Conservation (phyloP, 1,284 basidiomycete species). For the Ceratobasidium sp. region DNA sequence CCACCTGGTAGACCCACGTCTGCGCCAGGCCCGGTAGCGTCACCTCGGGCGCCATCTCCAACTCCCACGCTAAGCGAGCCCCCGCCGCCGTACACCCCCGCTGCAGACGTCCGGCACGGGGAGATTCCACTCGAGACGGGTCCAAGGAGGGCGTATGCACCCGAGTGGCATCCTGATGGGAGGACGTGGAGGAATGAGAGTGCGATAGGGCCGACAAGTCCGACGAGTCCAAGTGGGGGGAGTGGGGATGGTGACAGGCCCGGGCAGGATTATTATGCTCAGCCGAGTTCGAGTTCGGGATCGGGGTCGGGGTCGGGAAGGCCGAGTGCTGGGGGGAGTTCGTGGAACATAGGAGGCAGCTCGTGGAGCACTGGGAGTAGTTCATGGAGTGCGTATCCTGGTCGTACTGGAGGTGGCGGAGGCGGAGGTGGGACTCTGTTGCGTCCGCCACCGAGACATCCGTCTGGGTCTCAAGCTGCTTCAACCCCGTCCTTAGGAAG, state of each 20-base stretch:
- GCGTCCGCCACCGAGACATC: slow-evolving; percentile 43
- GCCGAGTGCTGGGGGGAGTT: not conserved
- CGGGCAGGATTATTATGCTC: not conserved
- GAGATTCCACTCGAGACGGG: slow-evolving; percentile 74
- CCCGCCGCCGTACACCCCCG: slow-evolving; percentile 76
- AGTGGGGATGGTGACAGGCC: not conserved
- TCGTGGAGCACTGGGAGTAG: not conserved
- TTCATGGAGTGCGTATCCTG: slow-evolving; percentile 39
- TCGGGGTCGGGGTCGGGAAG: not conserved
- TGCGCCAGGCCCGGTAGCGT: not conserved
- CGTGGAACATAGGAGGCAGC: not conserved
- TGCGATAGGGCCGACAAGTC: not conserved
- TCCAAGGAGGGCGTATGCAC: slow-evolving; percentile 67
- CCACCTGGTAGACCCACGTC: slow-evolving; percentile 24
- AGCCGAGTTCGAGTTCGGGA: not conserved
- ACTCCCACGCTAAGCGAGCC: slow-evolving; percentile 57
- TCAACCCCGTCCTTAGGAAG: not conserved
- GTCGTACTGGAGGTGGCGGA: not conserved
- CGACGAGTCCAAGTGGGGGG: not conserved
- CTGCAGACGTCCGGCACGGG: slow-evolving; percentile 67
- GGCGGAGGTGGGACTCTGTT: not conserved
- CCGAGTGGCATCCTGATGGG: slow-evolving; percentile 12
- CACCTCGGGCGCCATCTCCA: slow-evolving; percentile 21
- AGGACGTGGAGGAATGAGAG: not conserved
- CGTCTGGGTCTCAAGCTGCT: not conserved